Evolutionary conservation across 129 eudicot species (phyloP), one percentile per base, ranked within the genome.

Genomic region (Sambucus nigra): DNA sequence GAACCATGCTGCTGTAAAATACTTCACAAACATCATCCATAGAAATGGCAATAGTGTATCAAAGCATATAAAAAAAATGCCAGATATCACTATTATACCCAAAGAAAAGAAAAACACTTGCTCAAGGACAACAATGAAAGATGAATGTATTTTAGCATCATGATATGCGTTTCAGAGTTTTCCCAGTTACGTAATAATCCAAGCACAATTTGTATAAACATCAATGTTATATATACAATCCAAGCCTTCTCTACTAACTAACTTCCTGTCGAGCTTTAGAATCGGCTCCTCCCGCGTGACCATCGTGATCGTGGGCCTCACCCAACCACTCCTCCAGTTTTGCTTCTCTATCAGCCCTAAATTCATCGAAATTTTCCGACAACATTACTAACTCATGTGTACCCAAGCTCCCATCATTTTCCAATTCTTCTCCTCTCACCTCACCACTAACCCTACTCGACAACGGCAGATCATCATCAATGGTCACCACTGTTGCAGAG

Each of bases 271-370:
- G 29, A 4, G n/a, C 58, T 53, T 10, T 21, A 16, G 63, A 35
- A 3, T 8, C n/a, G n/a, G n/a, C n/a, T 18, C n/a, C 51, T 39
- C 5, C 53, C 4, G 47, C 17, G 40, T 39, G 14, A 2, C 53
- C 18, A 1, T 55, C 64, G 42, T 69, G 47, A 20, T 49, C 13
- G 42, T 35, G 42, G 8, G 8, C 42, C 42, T 35, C 42, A 60
- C 74, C 66, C 53, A 81, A 64, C 97, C 97, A 89, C 57, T 75
- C 83, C 61, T 84, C 93, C 40, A 89, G 63, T 67, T 65, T 84
- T 28, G 95, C 93, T 72, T 89, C 95, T 71, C 38, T 79, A 57
- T 76, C 83, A 39, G 89, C 81, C 66, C 58, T 84, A 33, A 79
- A 89, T 39, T 75, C 83, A 21, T 85, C 88, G 49, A 53, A 89